Evolutionary conservation across 495 filamentous ascomycete genomes (phyloP), one percentile per base, ranked within the genome.

Genomic region (Astrothelium subdiscretum): DNA sequence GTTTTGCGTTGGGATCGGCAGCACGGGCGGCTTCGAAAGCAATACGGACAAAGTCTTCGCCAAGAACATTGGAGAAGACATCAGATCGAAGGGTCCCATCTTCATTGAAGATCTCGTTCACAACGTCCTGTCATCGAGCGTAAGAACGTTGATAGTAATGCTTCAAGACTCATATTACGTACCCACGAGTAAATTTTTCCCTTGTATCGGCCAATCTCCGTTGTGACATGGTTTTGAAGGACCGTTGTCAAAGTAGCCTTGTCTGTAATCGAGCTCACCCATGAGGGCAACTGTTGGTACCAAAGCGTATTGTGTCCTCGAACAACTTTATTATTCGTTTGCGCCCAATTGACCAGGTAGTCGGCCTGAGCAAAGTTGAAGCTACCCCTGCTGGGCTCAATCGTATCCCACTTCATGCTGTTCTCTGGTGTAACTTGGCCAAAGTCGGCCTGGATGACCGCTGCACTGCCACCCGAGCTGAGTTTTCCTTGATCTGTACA

Each of bases 91-190:
- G 76, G 20, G 77, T 75, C 32, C 84, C 87, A 62, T 81, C 76
- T 66, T 87, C 84, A 72, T 82, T 80, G 75, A 87, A 81, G 67
- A 82, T 82, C 70, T 87, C 83, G 74, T 87, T 87, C 20, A 87
- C 77, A 0, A 90, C 87, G 67, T 89, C 85, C 82, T 80, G 57
- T 75, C 38, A 66, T 57, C n/a, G 13, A 24, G 38, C 31, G 22
- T 32, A 18, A 51, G 43, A 32, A 10, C 31, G 11, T 13, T 31
- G 29, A 31, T 32, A 20, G 58, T 3, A 6, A 59, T 35, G 71
- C 77, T 42, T 62, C 10, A 48, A 22, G 43, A 22, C 20, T 61
- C 26, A 48, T 38, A 12, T 38, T 10, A 26, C 32, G 27, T 43
- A 81, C 79, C 78, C 81, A 88, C 58, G 73, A 78, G 62, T 78